Conservation (phyloP, 345 rosid genomes). For the Sonneratia alba region DNA sequence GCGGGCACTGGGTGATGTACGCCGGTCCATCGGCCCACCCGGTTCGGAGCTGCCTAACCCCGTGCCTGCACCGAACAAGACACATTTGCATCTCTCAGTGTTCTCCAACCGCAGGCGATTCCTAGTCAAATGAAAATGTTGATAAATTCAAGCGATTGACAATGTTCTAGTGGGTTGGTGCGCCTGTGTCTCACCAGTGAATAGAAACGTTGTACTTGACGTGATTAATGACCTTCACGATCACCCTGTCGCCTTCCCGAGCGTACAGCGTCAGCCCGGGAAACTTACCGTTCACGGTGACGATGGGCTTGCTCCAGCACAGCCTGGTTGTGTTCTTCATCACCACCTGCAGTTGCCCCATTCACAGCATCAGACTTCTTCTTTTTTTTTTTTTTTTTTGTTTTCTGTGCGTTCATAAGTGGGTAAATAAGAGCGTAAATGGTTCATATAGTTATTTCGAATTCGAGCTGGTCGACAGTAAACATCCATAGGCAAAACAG, state of each 20-base stretch:
- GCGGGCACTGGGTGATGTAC: slow-evolving; percentile 71
- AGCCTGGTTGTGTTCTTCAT: slow-evolving; percentile 25
- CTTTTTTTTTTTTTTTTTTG: too few species aligned
- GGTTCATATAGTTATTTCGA: neutral
- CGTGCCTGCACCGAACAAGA: slow-evolving; percentile 42
- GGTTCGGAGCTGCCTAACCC: slow-evolving; percentile 55
- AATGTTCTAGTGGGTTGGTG: neutral
- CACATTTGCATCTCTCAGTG: too few species aligned
- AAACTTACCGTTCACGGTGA: slow-evolving; percentile 32
- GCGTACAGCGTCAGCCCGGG: slow-evolving; percentile 47
- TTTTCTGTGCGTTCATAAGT: neutral
- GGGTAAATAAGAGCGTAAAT: neutral
- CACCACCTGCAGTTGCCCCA: slow-evolving; percentile 23
- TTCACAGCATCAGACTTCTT: too few species aligned
- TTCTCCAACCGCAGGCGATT: too few species aligned
- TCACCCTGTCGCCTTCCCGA: slow-evolving; percentile 45
- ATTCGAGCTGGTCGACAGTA: neutral
- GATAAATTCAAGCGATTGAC: too few species aligned
- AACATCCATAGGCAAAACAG: neutral
- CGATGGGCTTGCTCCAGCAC: slow-evolving; percentile 33
- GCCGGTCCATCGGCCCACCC: slow-evolving; percentile 93
- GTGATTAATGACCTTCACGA: slow-evolving; percentile 42
- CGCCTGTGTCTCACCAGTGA: slow-evolving; percentile 38
- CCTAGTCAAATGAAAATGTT: too few species aligned
- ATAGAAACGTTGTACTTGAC: slow-evolving; percentile 55